Percentiles rank a stretch among this genome's conserved stretches.
phyloP scores from a whole-genome alignment of 495 filamentous ascomycete genomes.

The Penicillium nucicola region DNA sequence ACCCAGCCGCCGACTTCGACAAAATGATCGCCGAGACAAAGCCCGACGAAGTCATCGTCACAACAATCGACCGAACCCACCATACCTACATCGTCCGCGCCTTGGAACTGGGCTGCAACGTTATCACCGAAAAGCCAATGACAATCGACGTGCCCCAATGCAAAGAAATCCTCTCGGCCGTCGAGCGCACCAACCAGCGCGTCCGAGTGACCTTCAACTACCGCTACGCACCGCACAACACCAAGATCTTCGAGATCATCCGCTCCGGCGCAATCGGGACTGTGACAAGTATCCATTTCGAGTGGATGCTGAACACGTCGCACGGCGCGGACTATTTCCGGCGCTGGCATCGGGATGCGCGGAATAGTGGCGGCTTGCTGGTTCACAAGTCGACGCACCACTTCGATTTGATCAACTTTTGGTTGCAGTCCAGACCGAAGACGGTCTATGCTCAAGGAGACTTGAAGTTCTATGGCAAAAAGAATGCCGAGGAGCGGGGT shows the following conservation, averaged over 20 bases:
- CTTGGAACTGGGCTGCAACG: slow-evolving; percentile 53
- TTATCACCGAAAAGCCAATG: slow-evolving; percentile 61
- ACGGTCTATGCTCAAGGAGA: slow-evolving; percentile 33
- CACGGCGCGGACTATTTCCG: slow-evolving; percentile 62
- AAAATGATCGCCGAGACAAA: slow-evolving; percentile 49
- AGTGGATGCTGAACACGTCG: slow-evolving; percentile 57
- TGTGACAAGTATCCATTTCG: slow-evolving; percentile 55
- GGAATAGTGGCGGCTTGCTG: slow-evolving; percentile 52
- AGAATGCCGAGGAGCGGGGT: slow-evolving; percentile 31
- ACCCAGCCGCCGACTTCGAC: slow-evolving; percentile 49
- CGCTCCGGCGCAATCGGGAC: slow-evolving; percentile 48
- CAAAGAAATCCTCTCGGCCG: slow-evolving; percentile 37
- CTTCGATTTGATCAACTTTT: slow-evolving; percentile 36
- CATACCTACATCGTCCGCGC: slow-evolving; percentile 53
- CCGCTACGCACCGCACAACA: slow-evolving; percentile 35
- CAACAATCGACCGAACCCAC: slow-evolving; percentile 58
- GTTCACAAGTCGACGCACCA: slow-evolving; percentile 36
- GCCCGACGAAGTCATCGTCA: slow-evolving; percentile 56
- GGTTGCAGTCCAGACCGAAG: slow-evolving; percentile 22
- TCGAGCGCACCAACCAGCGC: slow-evolving; percentile 21
- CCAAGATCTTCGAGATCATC: slow-evolving; percentile 39
- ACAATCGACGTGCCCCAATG: slow-evolving; percentile 54
- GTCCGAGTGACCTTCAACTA: slow-evolving; percentile 35
- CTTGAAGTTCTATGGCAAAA: slow-evolving; percentile 32
- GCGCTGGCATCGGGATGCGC: slow-evolving; percentile 58